These are phyloP conservation scores for Scleroderma bovista DNA, from an alignment of 768 basidiomycete genomes.

Conservation along the genomic window DNA sequence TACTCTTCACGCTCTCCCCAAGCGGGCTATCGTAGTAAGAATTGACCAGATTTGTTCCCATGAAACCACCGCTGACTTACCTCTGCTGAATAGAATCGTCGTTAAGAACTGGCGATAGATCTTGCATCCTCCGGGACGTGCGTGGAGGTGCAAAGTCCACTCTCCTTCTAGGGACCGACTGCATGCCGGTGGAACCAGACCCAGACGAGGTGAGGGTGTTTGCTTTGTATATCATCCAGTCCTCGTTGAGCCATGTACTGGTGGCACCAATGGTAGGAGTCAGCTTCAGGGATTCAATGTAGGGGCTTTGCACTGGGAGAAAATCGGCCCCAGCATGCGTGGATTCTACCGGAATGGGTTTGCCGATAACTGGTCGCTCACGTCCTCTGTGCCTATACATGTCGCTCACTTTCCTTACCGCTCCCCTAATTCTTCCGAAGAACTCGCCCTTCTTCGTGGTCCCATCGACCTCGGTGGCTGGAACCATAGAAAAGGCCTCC, in stretches of 20 bases:
- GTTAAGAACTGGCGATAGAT: slow-evolving; percentile 14
- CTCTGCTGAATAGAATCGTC: slow-evolving; percentile 20
- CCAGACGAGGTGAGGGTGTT: slow-evolving; percentile 49
- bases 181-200: slow-evolving; percentile 57
- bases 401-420: slow-evolving; percentile 65
- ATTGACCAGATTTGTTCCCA: background rate
- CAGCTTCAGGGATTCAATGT: slow-evolving; percentile 25
- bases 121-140: slow-evolving; percentile 33
- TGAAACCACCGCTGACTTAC: slow-evolving; percentile 8
- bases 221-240: slow-evolving; percentile 25
- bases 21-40: slow-evolving; percentile 30
- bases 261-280: slow-evolving; percentile 15
- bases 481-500: slow-evolving; percentile 30
- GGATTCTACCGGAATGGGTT: slow-evolving; percentile 42
- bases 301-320: slow-evolving; percentile 28
- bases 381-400: slow-evolving; percentile 38
- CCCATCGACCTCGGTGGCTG: slow-evolving; percentile 36
- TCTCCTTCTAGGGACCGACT: slow-evolving; percentile 62
- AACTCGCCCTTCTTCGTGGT: slow-evolving; percentile 71
- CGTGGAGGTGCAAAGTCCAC: slow-evolving; percentile 65
- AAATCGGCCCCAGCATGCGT: slow-evolving; percentile 13
- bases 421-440: slow-evolving; percentile 53
- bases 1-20: slow-evolving; percentile 51
- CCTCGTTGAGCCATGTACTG: slow-evolving; percentile 39
- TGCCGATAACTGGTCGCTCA: slow-evolving; percentile 49